These are phyloP conservation scores for Amylocarpus encephaloides DNA, from an alignment of 2,329 filamentous ascomycete genomes.

Conservation along the genomic window DNA sequence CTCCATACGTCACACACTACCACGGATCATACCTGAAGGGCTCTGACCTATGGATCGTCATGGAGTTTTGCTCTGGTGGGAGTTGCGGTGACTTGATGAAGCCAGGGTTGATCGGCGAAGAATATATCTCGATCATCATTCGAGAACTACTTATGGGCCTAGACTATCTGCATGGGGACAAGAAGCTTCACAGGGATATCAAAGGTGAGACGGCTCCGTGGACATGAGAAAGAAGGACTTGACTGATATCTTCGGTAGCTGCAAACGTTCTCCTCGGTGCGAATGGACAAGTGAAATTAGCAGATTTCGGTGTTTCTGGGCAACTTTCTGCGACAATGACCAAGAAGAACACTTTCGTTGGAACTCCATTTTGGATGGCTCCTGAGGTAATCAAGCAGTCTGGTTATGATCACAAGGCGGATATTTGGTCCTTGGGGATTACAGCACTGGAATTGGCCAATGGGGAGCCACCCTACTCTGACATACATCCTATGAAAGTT, in stretches of 20 bases:
- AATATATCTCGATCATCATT: conserved; percentile 95
- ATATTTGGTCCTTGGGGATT: conserved; percentile 96
- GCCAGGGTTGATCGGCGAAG: conserved; percentile 82
- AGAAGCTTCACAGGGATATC: conserved; percentile 94
- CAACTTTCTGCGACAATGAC: conserved; percentile 98
- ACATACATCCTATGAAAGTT: conserved; percentile 98
- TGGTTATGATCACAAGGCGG: conserved; percentile 94
- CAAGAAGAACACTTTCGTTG: conserved; percentile 98
- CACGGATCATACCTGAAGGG: conserved; percentile 95
- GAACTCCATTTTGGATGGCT: conserved; percentile 99
- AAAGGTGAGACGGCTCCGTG: conserved; percentile 59
- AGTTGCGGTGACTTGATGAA: conserved; percentile 96
- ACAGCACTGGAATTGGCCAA: conserved; percentile 87
- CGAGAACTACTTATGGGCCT: conserved; percentile 82
- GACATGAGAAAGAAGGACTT: conserved; percentile 5
- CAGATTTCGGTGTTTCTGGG: conserved; percentile 94
- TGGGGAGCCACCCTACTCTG: conserved; percentile 88
- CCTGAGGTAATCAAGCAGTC: conserved; percentile 98
- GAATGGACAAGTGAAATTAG: conserved; percentile 92
- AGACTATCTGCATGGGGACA: conserved; percentile 89
- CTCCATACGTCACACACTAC: conserved; percentile 95
- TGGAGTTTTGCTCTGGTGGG: conserved; percentile 97
- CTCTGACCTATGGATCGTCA: conserved; percentile 97
- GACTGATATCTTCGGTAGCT: conserved; percentile 45
- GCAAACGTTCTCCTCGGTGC: conserved; percentile 86